phyloP scores from a whole-genome alignment of 192 early-diverging fungal species.

The Rhizophagus prolifer region DNA sequence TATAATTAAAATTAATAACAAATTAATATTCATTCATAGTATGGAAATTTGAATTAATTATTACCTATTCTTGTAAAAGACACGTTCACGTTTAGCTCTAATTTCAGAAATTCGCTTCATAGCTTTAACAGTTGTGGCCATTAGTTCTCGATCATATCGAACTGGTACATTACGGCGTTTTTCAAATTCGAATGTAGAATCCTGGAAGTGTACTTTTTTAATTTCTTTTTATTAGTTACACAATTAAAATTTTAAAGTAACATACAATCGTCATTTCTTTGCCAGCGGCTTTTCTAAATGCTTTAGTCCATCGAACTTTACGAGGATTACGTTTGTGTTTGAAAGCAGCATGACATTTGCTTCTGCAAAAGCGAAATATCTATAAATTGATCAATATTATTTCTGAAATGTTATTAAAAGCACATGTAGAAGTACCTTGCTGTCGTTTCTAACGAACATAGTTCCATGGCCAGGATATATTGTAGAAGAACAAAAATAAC shows the following conservation, averaged over 20 bases:
- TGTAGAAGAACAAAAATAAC: constrained; percentile 97
- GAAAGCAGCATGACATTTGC: constrained; percentile 99
- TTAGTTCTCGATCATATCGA: constrained; percentile 94
- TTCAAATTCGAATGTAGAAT: constrained; percentile 97
- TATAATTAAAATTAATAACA: not conserved
- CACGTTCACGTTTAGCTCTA: constrained; percentile 87
- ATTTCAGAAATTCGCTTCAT: constrained; percentile 98
- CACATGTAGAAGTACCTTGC: constrained; percentile 65
- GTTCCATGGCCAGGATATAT: constrained; percentile 98
- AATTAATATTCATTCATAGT: not conserved
- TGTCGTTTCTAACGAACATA: constrained; percentile 98
- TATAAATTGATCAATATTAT: constrained; percentile 39
- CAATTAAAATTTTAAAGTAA: constrained; percentile 18
- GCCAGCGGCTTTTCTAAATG: constrained; percentile 96
- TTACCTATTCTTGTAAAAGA: constrained; percentile 83
- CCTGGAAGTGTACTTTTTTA: constrained; percentile 41
- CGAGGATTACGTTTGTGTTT: constrained; percentile 99
- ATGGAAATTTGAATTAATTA: not conserved
- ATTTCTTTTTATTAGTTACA: not conserved
- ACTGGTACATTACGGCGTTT: constrained; percentile 98
- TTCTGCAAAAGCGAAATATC: constrained; percentile 94
- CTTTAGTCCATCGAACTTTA: constrained; percentile 99
- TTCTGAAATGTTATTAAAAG: not conserved
- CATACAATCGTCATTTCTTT: constrained; percentile 99
- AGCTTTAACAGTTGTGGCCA: constrained; percentile 96